A percentile compares a stretch with the other conserved stretches of the same genome.
Evolutionary conservation across 1,139 yeast genomes (phyloP).

Genomic region (Arxiozyma slooffiae): DNA sequence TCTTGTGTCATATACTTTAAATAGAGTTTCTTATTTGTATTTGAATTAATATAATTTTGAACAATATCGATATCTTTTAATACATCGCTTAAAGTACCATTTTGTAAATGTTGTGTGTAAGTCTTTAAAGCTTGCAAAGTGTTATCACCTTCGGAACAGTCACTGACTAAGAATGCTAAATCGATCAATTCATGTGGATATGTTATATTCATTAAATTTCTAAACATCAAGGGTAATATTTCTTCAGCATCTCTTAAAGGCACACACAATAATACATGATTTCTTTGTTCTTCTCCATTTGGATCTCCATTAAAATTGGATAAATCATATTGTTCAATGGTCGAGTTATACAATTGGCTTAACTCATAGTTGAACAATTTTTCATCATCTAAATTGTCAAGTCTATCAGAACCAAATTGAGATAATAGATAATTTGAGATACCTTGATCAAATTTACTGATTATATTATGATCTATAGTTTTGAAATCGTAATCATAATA

Average conservation of each 20-base stretch:
- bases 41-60: conserved; percentile 33
- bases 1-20: conserved; percentile 59
- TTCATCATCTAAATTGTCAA: conserved; percentile 18
- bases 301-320: conserved; percentile 46
- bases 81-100: conserved; percentile 47
- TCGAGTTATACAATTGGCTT: conserved; percentile 24
- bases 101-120: conserved; percentile 57
- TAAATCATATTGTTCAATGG: conserved; percentile 55
- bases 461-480: conserved; percentile 25
- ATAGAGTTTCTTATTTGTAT: conserved; percentile 53
- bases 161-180: conserved; percentile 76
- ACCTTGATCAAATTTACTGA: conserved; percentile 33
- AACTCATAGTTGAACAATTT: conserved; percentile 21
- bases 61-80: conserved; percentile 51
- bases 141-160: conserved; percentile 65
- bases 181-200: conserved; percentile 77
- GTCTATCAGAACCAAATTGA: conserved; percentile 26
- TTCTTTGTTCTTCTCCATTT: conserved; percentile 48
- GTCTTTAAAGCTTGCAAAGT: conserved; percentile 62
- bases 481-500: conserved; percentile 30
- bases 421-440: conserved; percentile 30
- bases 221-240: conserved; percentile 74
- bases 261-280: conserved; percentile 59
- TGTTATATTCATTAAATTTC: conserved; percentile 74
- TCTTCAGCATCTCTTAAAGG: conserved; percentile 78